phyloP scores from a whole-genome alignment of 1,284 basidiomycete genomes.

The Heterobasidion annosum region DNA sequence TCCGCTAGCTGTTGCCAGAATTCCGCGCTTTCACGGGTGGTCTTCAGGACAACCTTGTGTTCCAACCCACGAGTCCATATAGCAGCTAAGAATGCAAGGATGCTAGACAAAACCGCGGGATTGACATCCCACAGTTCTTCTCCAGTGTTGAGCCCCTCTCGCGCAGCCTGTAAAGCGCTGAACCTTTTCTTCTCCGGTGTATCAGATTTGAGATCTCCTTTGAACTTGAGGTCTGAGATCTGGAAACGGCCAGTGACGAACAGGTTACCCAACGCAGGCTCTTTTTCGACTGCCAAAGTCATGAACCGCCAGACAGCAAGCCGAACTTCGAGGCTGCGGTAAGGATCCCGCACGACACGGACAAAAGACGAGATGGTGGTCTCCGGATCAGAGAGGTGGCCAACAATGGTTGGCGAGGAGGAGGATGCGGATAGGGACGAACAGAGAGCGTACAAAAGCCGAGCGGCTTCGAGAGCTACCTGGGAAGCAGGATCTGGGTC shows the following conservation, averaged over 20 bases:
- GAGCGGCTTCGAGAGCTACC: conserved; percentile 56
- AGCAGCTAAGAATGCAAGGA: conserved; percentile 72
- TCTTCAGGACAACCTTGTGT: conserved; percentile 53
- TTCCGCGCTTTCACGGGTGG: conserved; percentile 40
- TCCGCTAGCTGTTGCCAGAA: conserved; percentile 62
- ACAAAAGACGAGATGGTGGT: conserved; percentile 52
- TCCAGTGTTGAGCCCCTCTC: conserved; percentile 61
- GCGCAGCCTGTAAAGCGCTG: conserved; percentile 57
- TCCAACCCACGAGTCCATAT: conserved; percentile 82
- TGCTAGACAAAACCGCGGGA: conserved; percentile 67
- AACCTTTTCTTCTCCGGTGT: conserved; percentile 19
- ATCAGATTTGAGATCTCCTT: conserved; percentile 16
- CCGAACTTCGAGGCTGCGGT: conserved; percentile 59
- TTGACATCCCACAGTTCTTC: conserved; percentile 66
- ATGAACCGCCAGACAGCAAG: conserved; percentile 81
- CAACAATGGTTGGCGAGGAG: conserved; percentile 59
- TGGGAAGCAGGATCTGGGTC: conserved; percentile 46
- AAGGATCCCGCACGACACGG: conserved; percentile 60
- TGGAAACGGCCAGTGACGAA: conserved; percentile 70
- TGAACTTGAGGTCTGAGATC: conserved; percentile 35
- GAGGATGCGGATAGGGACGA: conserved; percentile 48
- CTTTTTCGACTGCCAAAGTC: conserved; percentile 73
- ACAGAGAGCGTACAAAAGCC: conserved; percentile 59
- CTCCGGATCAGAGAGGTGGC: conserved; percentile 66
- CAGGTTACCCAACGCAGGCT: conserved; percentile 80